A percentile compares a stretch with the other conserved stretches of the same genome.
These are phyloP conservation scores for Arabidopsis suecica DNA, from an alignment of 345 rosid species.

Conservation along the genomic window DNA sequence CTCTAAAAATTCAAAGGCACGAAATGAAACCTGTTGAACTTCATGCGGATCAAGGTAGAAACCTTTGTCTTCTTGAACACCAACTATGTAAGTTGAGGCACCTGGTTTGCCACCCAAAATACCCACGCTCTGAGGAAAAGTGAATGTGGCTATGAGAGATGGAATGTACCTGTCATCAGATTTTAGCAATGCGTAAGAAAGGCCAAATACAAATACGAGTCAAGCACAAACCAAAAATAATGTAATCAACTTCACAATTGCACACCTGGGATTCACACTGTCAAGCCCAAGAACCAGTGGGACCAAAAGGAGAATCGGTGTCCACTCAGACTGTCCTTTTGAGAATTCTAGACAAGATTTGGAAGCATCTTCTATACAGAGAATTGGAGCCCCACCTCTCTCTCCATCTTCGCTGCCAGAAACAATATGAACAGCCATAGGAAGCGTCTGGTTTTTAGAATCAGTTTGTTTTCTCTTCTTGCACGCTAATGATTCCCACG, in stretches of 20 bases:
- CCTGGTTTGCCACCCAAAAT: constrained; percentile 95
- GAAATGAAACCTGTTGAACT: constrained; percentile 59
- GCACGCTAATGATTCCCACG: constrained; percentile 80
- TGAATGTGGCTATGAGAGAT: constrained; percentile 71
- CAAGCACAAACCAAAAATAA: background rate
- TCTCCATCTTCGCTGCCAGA: constrained; percentile 97
- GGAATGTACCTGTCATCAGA: constrained; percentile 74
- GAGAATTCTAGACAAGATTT: constrained; percentile 75
- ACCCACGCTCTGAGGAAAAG: constrained; percentile 93
- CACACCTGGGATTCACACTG: constrained; percentile 86
- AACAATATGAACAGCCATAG: constrained; percentile 88
- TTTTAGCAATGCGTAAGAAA: background rate
- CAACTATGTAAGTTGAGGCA: constrained; percentile 87
- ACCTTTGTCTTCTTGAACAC: constrained; percentile 81
- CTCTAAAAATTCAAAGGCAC: background rate
- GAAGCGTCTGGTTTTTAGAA: constrained; percentile 51
- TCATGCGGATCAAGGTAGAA: constrained; percentile 96
- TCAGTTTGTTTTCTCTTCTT: constrained; percentile 53
- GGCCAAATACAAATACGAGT: background rate
- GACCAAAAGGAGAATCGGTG: constrained; percentile 84
- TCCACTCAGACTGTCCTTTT: constrained; percentile 66
- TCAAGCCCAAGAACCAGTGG: constrained; percentile 98
- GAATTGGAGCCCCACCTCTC: constrained; percentile 95
- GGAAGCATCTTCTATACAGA: constrained; percentile 79
- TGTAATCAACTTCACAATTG: background rate